Percentiles rank a stretch among this genome's conserved stretches.
Evolutionary conservation across 306 rosid genomes (phyloP).

Genomic region (Cicer judaicum): DNA sequence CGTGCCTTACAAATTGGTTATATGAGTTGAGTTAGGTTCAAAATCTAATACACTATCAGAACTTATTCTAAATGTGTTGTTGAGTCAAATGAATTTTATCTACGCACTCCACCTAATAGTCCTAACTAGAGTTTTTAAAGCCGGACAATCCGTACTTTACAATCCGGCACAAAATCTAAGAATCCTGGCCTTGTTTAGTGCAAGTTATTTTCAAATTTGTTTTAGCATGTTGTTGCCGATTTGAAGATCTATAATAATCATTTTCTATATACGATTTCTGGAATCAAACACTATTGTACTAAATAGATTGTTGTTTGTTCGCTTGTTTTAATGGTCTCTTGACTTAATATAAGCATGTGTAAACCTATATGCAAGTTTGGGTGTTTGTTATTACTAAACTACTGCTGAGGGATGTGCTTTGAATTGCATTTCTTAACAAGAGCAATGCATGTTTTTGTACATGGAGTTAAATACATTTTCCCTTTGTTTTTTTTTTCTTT

Average conservation of each 20-base stretch:
- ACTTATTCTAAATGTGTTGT: neutral
- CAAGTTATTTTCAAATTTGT: slow-evolving; percentile 14
- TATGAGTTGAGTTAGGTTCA: neutral
- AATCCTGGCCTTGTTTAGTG: slow-evolving; percentile 5
- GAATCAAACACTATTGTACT: neutral
- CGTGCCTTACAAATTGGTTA: neutral
- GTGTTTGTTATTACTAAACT: slow-evolving; percentile 16
- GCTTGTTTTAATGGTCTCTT: neutral
- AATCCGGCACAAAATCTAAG: neutral
- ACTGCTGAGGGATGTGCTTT: neutral
- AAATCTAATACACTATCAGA: neutral
- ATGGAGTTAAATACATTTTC: slow-evolving; percentile 35
- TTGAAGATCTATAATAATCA: slow-evolving; percentile 5
- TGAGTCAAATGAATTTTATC: neutral
- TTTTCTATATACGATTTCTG: slow-evolving; percentile 5
- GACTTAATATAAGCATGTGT: slow-evolving; percentile 4
- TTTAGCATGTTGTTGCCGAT: slow-evolving; percentile 30
- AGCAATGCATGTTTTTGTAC: neutral
- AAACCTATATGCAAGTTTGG: slow-evolving; percentile 1
- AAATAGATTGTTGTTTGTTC: neutral
- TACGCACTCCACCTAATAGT: neutral
- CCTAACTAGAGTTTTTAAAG: neutral
- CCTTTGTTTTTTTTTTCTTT: neutral
- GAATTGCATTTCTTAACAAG: neutral
- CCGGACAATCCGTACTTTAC: neutral